These are phyloP conservation scores for Volvox reticuliferus DNA, from an alignment of 139 green algal species.

Conservation along the genomic window DNA sequence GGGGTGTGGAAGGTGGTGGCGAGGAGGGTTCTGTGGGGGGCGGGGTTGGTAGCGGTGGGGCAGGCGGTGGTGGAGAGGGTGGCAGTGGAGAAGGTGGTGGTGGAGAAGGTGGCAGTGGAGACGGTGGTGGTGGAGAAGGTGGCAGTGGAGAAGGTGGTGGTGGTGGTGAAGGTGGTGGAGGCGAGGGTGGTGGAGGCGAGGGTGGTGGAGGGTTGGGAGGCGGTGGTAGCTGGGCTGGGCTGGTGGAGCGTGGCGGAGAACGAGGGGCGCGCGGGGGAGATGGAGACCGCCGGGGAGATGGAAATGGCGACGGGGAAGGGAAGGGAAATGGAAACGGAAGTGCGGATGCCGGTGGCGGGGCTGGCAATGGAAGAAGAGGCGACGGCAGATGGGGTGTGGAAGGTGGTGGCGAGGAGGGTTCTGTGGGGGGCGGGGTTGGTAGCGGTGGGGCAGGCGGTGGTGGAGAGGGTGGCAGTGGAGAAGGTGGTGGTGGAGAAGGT, in stretches of 20 bases:
- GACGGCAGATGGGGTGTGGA: background rate
- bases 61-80: background rate
- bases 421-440: background rate
- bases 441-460: too few species aligned
- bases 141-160: background rate
- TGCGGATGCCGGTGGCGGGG: background rate
- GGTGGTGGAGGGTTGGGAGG: background rate
- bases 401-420: background rate
- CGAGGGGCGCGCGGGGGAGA: too few species aligned
- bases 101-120: too few species aligned
- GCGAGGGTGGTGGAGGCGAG: too few species aligned
- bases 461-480: background rate
- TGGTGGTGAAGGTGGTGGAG: background rate
- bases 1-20: background rate
- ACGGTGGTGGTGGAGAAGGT: too few species aligned
- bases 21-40: background rate
- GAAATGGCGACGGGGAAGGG: background rate
- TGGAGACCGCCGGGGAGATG: background rate
- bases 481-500: background rate
- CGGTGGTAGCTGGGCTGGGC: background rate
- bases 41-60: background rate
- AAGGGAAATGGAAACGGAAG: too few species aligned
- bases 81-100: background rate
- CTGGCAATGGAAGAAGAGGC: too few species aligned
- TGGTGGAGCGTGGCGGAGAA: background rate